phyloP scores from a whole-genome alignment of 805 yeast genomes.

The Diddensiella caesifluorescens region DNA sequence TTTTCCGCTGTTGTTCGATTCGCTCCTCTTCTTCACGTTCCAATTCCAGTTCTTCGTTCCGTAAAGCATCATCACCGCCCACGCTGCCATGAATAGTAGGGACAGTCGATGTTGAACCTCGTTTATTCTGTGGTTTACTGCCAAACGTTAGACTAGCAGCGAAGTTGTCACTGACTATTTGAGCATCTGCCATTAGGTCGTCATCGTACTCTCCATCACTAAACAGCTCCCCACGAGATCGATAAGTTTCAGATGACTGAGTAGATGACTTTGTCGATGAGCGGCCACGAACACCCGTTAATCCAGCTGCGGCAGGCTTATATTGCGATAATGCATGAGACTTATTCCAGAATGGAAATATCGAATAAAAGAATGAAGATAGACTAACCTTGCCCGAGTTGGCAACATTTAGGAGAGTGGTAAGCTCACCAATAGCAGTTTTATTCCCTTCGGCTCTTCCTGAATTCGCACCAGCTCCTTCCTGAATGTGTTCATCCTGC shows the following conservation, averaged over 20 bases:
- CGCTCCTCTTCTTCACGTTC: conserved; percentile 14
- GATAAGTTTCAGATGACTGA: conserved; percentile 20
- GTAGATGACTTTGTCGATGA: conserved; percentile 23
- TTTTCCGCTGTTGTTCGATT: conserved; percentile 6
- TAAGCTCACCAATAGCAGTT: not conserved
- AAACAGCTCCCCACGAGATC: conserved; percentile 23
- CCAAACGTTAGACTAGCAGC: conserved; percentile 16
- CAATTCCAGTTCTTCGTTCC: conserved; percentile 11
- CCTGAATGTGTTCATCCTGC: no score
- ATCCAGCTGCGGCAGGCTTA: conserved; percentile 23
- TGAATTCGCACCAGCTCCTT: no score
- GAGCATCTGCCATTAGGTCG: conserved; percentile 20
- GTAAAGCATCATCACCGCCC: conserved; percentile 12
- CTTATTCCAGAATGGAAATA: conserved; percentile 11
- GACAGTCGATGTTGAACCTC: conserved; percentile 3
- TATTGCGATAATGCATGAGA: conserved; percentile 10
- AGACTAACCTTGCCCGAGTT: conserved; percentile 3
- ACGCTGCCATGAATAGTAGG: conserved; percentile 2
- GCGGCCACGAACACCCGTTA: conserved; percentile 20
- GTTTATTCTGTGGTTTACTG: not conserved
- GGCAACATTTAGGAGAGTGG: not conserved
- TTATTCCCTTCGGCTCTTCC: conserved; percentile 5
- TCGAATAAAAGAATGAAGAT: conserved; percentile 7
- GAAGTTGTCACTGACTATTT: conserved; percentile 23
- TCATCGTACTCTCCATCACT: conserved; percentile 21